Percentiles rank a stretch among this genome's conserved stretches.
phyloP scores from a whole-genome alignment of 2,329 filamentous ascomycete species.

The Cytospora leucostoma region DNA sequence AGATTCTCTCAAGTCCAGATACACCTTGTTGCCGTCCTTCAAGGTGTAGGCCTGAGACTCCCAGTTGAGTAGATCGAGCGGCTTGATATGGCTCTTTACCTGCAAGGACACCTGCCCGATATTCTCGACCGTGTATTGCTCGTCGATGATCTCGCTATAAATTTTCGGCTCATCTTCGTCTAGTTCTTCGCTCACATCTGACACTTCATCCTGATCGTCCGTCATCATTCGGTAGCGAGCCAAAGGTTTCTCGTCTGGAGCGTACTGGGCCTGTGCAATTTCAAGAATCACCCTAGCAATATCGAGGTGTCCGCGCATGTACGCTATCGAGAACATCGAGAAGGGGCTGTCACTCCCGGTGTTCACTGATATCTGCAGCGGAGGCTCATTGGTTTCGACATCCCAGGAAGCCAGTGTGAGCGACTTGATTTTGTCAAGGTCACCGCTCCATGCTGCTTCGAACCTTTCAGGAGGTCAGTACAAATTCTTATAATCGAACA shows the following conservation, averaged over 20 bases:
- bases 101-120: slow-evolving; percentile 69
- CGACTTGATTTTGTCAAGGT: slow-evolving; percentile 65
- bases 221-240: slow-evolving; percentile 51
- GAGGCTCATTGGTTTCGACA: slow-evolving; percentile 52
- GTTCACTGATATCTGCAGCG: slow-evolving; percentile 63
- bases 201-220: slow-evolving; percentile 41
- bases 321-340: slow-evolving; percentile 66
- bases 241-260: slow-evolving; percentile 54
- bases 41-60: slow-evolving; percentile 39
- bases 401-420: slow-evolving; percentile 64
- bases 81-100: slow-evolving; percentile 64
- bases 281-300: slow-evolving; percentile 68
- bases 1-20: slow-evolving; percentile 25
- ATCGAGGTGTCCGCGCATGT: slow-evolving; percentile 64
- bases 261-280: slow-evolving; percentile 70
- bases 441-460: slow-evolving; percentile 72
- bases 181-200: slow-evolving; percentile 41
- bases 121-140: slow-evolving; percentile 74
- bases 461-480: slow-evolving; percentile 51
- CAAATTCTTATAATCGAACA: too few species aligned
- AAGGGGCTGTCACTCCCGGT: slow-evolving; percentile 46
- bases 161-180: slow-evolving; percentile 46
- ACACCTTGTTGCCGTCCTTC: slow-evolving; percentile 36
- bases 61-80: slow-evolving; percentile 54
- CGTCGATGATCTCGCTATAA: slow-evolving; percentile 59